phyloP scores from a whole-genome alignment of 345 rosid genomes.

The Pistacia vera region DNA sequence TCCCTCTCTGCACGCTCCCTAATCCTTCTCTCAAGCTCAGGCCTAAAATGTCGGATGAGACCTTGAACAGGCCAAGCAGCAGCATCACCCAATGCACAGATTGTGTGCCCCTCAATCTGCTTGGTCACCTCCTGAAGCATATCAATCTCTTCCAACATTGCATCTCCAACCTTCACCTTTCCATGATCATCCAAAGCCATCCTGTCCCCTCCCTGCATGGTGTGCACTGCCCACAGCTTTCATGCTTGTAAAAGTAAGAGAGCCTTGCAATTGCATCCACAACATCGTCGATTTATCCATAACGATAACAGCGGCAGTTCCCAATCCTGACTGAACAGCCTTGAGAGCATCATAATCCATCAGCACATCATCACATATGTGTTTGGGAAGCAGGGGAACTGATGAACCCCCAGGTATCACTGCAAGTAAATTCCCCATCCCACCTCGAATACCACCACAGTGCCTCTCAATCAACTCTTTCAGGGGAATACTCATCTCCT shows the following conservation, averaged over 20 bases:
- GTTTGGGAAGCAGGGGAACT: constrained; percentile 85
- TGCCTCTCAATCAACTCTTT: constrained; percentile 95
- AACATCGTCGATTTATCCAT: constrained; percentile 99
- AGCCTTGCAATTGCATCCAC: constrained; percentile 98
- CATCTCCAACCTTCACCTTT: constrained; percentile 92
- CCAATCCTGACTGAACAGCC: constrained; percentile 92
- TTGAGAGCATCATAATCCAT: constrained; percentile 99
- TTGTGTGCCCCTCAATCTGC: constrained; percentile 99
- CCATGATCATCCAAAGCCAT: constrained; percentile 99
- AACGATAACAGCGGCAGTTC: constrained; percentile 96
- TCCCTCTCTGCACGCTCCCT: constrained; percentile 89
- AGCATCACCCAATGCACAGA: constrained; percentile 98
- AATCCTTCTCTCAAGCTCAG: constrained; percentile 96
- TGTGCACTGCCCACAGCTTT: constrained; percentile 98
- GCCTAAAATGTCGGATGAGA: constrained; percentile 94
- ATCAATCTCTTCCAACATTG: constrained; percentile 96
- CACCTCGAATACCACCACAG: constrained; percentile 94
- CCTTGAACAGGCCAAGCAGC: constrained; percentile 99
- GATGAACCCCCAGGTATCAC: constrained; percentile 96
- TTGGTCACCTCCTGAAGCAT: constrained; percentile 98
- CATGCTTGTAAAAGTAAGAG: constrained; percentile 97
- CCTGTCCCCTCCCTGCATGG: constrained; percentile 98
- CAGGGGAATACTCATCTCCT: constrained; percentile 93
- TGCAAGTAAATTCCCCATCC: constrained; percentile 98
- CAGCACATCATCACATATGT: constrained; percentile 84